Conservation (phyloP, 805 yeast species). For the Yamadazyma laniorum region DNA sequence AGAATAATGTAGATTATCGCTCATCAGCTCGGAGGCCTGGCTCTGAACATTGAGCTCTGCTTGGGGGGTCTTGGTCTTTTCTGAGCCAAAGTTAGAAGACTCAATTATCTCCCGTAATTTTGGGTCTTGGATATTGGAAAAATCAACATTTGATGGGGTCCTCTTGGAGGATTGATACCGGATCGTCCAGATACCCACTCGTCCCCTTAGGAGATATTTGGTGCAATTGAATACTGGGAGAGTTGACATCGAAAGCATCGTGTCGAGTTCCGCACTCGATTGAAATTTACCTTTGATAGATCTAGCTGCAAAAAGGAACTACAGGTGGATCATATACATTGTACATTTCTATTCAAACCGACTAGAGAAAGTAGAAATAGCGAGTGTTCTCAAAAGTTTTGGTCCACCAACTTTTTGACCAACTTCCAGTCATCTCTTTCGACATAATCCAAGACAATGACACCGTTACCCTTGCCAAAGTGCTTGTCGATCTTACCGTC, state of each 20-base stretch:
- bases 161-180: neutral
- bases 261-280: slow-evolving; percentile 10
- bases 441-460: slow-evolving; percentile 66
- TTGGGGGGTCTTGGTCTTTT: neutral
- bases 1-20: no score
- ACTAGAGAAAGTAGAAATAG: no score
- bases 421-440: slow-evolving; percentile 62
- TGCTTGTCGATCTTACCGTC: slow-evolving; percentile 44
- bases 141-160: neutral
- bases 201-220: neutral
- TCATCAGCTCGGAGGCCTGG: no score
- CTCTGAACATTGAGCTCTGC: no score
- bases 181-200: neutral
- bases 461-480: slow-evolving; percentile 58
- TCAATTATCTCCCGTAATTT: slow-evolving; percentile 33
- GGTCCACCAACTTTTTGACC: slow-evolving; percentile 48
- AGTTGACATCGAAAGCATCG: neutral
- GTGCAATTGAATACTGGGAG: neutral
- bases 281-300: no score
- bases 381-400: slow-evolving; percentile 46
- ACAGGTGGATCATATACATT: no score
- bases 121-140: slow-evolving; percentile 17
- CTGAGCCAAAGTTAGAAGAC: slow-evolving; percentile 27
- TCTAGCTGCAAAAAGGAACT: slow-evolving; percentile 4
- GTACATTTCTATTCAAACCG: no score